Evolutionary conservation across 1,139 yeast species (phyloP).

Genomic region (Trichomonascaceae sp.): DNA sequence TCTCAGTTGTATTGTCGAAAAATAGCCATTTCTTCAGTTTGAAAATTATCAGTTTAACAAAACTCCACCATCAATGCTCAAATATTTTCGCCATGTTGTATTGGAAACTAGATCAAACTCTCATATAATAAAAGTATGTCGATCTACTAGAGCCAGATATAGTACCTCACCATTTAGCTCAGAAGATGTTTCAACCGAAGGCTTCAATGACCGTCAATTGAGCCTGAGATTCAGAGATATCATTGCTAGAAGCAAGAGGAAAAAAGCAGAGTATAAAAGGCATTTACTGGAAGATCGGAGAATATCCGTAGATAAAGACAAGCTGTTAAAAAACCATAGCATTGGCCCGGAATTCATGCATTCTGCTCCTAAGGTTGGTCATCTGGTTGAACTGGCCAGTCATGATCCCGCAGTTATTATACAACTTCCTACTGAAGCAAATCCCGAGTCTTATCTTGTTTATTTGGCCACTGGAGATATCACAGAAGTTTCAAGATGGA

Average conservation of each 20-base stretch:
- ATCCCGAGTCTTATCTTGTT: conserved; percentile 1
- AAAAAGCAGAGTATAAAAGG: background rate
- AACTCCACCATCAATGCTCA: background rate
- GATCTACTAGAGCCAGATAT: background rate
- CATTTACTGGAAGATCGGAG: conserved; percentile 2
- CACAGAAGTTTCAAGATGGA: conserved; percentile 7
- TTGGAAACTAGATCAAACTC: background rate
- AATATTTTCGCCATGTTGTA: background rate
- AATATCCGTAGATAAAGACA: background rate
- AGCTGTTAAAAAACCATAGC: background rate
- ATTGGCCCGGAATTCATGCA: conserved; percentile 5
- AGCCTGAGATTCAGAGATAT: background rate
- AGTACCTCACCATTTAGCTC: background rate
- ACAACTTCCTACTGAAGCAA: conserved; percentile 1
- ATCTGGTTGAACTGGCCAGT: conserved; percentile 3
- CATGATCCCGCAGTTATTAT: conserved; percentile 4
- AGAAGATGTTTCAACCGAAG: background rate
- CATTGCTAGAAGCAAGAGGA: background rate
- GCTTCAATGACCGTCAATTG: conserved; percentile 1
- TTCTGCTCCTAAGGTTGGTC: conserved; percentile 5
- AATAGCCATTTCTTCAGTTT: background rate
- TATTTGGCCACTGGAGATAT: conserved; percentile 12
- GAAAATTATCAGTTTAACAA: background rate
- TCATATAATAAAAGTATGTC: background rate
- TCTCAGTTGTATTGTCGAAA: too few species aligned